phyloP scores from a whole-genome alignment of 352 stramenopile genomes.

The Phytophthora idaei region DNA sequence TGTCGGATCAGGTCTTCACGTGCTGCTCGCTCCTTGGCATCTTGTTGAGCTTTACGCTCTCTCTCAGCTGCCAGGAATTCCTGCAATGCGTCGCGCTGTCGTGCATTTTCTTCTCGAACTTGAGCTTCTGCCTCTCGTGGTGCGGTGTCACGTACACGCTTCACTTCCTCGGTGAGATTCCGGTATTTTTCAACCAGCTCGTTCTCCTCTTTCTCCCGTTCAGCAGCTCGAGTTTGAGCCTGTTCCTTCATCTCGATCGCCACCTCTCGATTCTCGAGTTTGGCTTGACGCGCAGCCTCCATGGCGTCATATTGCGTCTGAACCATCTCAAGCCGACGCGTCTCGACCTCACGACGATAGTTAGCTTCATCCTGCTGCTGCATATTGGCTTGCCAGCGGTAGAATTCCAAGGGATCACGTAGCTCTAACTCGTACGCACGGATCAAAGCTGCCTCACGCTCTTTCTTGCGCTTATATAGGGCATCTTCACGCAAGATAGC shows the following conservation, averaged over 20 bases:
- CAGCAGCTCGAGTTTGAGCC: slow-evolving; percentile 63
- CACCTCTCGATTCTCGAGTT: slow-evolving; percentile 83
- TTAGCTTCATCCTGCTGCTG: slow-evolving; percentile 78
- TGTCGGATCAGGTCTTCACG: slow-evolving; percentile 88
- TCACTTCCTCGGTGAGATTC: slow-evolving; percentile 63
- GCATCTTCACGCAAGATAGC: slow-evolving; percentile 93
- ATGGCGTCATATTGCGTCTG: slow-evolving; percentile 85
- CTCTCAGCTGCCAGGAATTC: slow-evolving; percentile 66
- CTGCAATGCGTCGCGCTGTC: slow-evolving; percentile 68
- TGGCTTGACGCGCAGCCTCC: slow-evolving; percentile 64
- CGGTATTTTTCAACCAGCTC: slow-evolving; percentile 63
- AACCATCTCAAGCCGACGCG: slow-evolving; percentile 80
- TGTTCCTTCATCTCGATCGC: slow-evolving; percentile 81
- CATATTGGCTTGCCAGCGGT: slow-evolving; percentile 90
- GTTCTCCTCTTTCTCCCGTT: slow-evolving; percentile 65
- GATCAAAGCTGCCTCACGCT: slow-evolving; percentile 86
- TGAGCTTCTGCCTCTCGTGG: slow-evolving; percentile 78
- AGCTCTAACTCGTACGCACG: slow-evolving; percentile 91
- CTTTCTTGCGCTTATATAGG: slow-evolving; percentile 92
- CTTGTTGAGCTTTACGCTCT: slow-evolving; percentile 60
- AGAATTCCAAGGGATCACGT: slow-evolving; percentile 91
- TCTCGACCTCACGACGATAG: slow-evolving; percentile 73
- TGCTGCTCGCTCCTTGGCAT: slow-evolving; percentile 70
- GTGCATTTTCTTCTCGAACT: slow-evolving; percentile 62
- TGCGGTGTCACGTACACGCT: slow-evolving; percentile 77